Conservation (phyloP, 805 yeast species). For the Millerozyma acaciae region DNA sequence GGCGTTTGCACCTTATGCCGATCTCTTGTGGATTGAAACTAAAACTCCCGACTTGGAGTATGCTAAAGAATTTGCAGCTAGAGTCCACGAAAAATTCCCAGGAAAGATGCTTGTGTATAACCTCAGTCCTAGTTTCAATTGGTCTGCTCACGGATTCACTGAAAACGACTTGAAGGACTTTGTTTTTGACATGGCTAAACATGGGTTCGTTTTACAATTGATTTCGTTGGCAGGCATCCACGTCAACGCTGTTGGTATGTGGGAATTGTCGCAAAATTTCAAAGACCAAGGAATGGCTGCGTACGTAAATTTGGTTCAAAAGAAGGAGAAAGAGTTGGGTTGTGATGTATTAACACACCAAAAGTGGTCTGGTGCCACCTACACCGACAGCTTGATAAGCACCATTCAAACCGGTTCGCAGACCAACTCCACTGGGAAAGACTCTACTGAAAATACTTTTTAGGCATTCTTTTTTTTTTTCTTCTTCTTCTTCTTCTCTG, state of each 20-base stretch:
- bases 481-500: no score
- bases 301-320: conserved; percentile 51
- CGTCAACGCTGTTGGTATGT: conserved; percentile 47
- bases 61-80: conserved; percentile 45
- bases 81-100: conserved; percentile 46
- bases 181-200: conserved; percentile 50
- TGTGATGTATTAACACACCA: conserved; percentile 59
- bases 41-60: conserved; percentile 52
- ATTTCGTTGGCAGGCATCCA: conserved; percentile 62
- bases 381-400: conserved; percentile 42
- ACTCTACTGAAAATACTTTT: conserved; percentile 37
- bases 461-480: no score
- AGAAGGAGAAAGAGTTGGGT: conserved; percentile 38
- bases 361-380: conserved; percentile 61
- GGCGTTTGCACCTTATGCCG: conserved; percentile 56
- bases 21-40: conserved; percentile 60
- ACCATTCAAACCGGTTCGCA: conserved; percentile 39
- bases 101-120: conserved; percentile 57
- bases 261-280: conserved; percentile 48
- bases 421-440: conserved; percentile 41
- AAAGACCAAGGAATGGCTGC: conserved; percentile 55
- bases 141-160: conserved; percentile 54
- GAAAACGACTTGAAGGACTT: conserved; percentile 44
- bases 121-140: conserved; percentile 58
- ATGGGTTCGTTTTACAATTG: conserved; percentile 56